These are phyloP conservation scores for Saccharum spontaneum DNA, from an alignment of 176 grass and related monocot genomes.

Conservation along the genomic window DNA sequence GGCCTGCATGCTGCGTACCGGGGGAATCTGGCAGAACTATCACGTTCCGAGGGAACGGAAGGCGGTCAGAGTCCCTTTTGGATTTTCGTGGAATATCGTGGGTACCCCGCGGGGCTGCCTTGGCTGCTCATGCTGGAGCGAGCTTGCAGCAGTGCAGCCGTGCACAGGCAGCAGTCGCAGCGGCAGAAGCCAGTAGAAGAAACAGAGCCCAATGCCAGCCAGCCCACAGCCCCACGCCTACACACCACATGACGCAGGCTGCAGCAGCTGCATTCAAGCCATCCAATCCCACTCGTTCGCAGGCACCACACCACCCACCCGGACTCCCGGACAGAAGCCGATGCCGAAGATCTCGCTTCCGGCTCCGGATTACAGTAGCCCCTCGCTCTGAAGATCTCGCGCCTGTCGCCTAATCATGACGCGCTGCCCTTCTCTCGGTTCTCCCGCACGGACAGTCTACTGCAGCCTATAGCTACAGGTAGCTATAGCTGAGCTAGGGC, in stretches of 20 bases:
- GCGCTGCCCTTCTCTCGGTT: constrained; percentile 37
- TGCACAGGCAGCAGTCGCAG: background rate
- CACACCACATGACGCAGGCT: background rate
- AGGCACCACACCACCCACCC: background rate
- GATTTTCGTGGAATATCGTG: constrained; percentile 43
- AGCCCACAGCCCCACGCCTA: background rate
- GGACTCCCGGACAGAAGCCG: too few species aligned
- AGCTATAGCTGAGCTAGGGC: background rate
- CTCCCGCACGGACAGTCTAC: background rate
- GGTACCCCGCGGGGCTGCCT: constrained; percentile 25
- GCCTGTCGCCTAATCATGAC: constrained; percentile 42
- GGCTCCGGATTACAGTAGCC: constrained; percentile 41
- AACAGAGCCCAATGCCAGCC: constrained; percentile 40
- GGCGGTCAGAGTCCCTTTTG: constrained; percentile 30
- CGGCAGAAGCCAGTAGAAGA: constrained; percentile 36
- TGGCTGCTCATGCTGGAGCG: background rate
- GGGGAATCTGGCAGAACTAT: constrained; percentile 73
- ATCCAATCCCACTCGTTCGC: background rate
- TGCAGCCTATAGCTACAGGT: background rate
- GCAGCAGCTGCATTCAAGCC: constrained; percentile 1
- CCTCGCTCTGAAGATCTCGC: constrained; percentile 19
- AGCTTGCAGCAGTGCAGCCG: background rate
- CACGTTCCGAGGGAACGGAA: constrained; percentile 58
- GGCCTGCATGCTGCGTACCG: constrained; percentile 39
- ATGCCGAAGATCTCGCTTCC: too few species aligned